Evolutionary conservation across 306 rosid species (phyloP).

Genomic region (Sesbania bispinosa): DNA sequence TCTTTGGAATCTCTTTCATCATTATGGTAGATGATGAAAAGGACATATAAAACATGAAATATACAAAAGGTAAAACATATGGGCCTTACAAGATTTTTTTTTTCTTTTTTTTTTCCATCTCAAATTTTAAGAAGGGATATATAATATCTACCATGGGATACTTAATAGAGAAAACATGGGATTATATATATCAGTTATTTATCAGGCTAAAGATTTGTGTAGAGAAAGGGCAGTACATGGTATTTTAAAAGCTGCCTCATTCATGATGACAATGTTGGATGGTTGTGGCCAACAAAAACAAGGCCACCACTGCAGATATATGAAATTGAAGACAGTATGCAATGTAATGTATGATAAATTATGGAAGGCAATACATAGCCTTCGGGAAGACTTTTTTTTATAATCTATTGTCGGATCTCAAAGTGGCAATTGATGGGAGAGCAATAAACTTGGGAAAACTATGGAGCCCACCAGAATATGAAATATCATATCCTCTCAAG

Average conservation of each 20-base stretch:
- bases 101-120: background rate
- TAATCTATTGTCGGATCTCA: slow-evolving; percentile 33
- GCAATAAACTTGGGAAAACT: slow-evolving; percentile 19
- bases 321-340: background rate
- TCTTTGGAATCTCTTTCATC: slow-evolving; percentile 52
- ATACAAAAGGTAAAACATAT: slow-evolving; percentile 32
- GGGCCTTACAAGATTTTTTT: slow-evolving; percentile 31
- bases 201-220: slow-evolving; percentile 8
- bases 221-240: background rate
- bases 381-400: background rate
- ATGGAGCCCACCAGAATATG: slow-evolving; percentile 24
- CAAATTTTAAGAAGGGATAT: slow-evolving; percentile 9
- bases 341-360: slow-evolving; percentile 8
- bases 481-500: slow-evolving; percentile 26
- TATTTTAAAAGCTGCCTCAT: slow-evolving; percentile 17
- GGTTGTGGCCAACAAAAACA: slow-evolving; percentile 19
- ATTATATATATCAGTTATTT: background rate
- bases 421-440: slow-evolving; percentile 40
- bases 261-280: slow-evolving; percentile 29
- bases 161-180: background rate
- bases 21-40: slow-evolving; percentile 47
- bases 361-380: slow-evolving; percentile 12
- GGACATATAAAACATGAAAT: slow-evolving; percentile 39
- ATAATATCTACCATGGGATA: background rate
- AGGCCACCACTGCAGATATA: slow-evolving; percentile 2